A percentile compares a stretch with the other conserved stretches of the same genome.
These are phyloP conservation scores for Aspergillus sp. DNA, from an alignment of 2,329 filamentous ascomycete genomes.

Conservation along the genomic window DNA sequence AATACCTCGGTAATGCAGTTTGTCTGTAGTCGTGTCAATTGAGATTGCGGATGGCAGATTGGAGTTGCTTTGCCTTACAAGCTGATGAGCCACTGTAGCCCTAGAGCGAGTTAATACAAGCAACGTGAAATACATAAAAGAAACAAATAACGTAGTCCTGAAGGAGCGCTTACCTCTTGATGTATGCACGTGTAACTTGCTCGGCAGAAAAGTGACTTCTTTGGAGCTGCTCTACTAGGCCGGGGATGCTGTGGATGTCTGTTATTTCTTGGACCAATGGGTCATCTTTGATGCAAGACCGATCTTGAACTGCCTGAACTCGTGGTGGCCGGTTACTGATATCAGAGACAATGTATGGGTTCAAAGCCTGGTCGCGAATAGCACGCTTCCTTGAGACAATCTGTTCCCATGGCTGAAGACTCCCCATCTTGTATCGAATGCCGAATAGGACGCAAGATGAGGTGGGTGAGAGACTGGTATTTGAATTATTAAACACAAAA, in stretches of 20 bases:
- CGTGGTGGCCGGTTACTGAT: slow-evolving; percentile 24
- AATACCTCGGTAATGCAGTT: slow-evolving; percentile 39
- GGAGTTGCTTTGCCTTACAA: slow-evolving; percentile 15
- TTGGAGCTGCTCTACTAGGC: slow-evolving; percentile 21
- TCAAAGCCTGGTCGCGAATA: slow-evolving; percentile 26
- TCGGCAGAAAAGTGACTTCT: slow-evolving; percentile 29
- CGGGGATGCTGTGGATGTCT: slow-evolving; percentile 29
- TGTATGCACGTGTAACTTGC: slow-evolving; percentile 31
- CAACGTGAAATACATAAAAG: not conserved
- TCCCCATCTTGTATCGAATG: slow-evolving; percentile 20
- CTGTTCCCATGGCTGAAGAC: slow-evolving; percentile 29
- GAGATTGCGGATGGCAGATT: not conserved
- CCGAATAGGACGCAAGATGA: not conserved
- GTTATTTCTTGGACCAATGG: slow-evolving; percentile 28
- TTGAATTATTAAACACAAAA: no score
- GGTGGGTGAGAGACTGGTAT: not conserved
- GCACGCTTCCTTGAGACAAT: slow-evolving; percentile 30
- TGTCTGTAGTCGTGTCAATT: slow-evolving; percentile 23
- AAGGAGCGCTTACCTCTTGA: slow-evolving; percentile 29
- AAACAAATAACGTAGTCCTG: no score
- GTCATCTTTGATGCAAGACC: slow-evolving; percentile 24
- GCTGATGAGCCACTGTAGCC: slow-evolving; percentile 31
- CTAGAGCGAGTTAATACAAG: slow-evolving; percentile 10
- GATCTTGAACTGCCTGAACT: slow-evolving; percentile 23
- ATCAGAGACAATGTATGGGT: slow-evolving; percentile 29